Conservation (phyloP, 1,139 yeast genomes). For the Blastobotrys persicus region DNA sequence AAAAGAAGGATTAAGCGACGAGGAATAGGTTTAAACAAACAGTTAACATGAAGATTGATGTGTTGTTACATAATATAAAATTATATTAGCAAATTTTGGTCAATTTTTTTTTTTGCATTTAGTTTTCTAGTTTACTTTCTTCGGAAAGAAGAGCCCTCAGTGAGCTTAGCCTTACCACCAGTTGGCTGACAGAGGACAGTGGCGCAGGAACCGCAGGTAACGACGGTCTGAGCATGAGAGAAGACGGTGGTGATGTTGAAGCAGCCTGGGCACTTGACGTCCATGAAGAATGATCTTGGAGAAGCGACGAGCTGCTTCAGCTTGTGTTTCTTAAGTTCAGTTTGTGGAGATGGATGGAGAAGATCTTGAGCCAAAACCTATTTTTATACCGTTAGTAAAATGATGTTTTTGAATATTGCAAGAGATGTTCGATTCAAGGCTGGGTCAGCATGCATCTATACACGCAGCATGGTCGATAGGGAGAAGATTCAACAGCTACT, state of each 20-base stretch:
- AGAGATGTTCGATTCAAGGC: neutral
- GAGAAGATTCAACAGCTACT: neutral
- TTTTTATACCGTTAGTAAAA: constrained; percentile 1
- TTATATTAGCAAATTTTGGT: constrained; percentile 7
- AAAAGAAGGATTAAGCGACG: neutral
- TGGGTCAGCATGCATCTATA: neutral
- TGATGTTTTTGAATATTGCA: neutral
- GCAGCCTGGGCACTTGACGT: constrained; percentile 99
- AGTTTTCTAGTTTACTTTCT: constrained; percentile 64
- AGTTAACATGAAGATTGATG: neutral
- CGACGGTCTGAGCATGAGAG: constrained; percentile 99
- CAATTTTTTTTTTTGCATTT: constrained; percentile 3
- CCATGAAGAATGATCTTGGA: constrained; percentile 99
- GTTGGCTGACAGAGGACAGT: constrained; percentile 98
- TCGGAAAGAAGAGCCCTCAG: constrained; percentile 99
- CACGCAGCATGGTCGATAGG: no score
- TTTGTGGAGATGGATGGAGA: constrained; percentile 94
- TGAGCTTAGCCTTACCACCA: constrained; percentile 99
- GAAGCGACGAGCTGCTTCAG: constrained; percentile 94
- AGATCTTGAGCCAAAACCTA: constrained; percentile 96
- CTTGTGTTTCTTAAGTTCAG: constrained; percentile 97
- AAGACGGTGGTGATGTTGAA: constrained; percentile 98
- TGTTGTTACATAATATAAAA: neutral
- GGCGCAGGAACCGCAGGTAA: constrained; percentile 97
- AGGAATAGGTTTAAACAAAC: neutral